These are phyloP conservation scores for Xerocomus brunneocitrinus DNA, from an alignment of 768 basidiomycete genomes.

Conservation along the genomic window DNA sequence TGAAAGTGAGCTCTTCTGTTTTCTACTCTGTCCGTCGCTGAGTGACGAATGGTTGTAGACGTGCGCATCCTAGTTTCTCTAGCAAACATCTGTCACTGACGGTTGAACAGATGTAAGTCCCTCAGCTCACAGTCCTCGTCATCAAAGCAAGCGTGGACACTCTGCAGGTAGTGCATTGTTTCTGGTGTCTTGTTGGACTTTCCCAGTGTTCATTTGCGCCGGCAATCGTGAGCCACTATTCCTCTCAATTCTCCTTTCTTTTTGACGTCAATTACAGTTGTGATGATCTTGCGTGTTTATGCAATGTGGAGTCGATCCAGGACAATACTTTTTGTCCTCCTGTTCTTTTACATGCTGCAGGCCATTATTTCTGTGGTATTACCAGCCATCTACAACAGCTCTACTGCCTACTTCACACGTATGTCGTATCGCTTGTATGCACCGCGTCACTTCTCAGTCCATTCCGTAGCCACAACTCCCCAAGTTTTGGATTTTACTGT, in stretches of 20 bases:
- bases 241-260: too few relatives aligned
- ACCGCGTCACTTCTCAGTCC: neutral
- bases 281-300: constrained; percentile 12
- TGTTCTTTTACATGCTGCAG: neutral
- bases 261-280: neutral
- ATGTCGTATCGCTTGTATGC: neutral
- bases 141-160: too few relatives aligned
- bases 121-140: too few relatives aligned
- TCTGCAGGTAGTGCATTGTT: too few relatives aligned
- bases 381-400: neutral
- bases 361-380: neutral
- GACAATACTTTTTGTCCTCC: neutral
- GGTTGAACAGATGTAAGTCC: too few relatives aligned
- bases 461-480: neutral
- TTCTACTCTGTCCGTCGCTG: neutral
- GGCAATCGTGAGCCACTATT: too few relatives aligned
- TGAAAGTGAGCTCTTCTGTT: neutral
- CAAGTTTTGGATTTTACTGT: neutral
- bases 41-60: neutral
- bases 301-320: constrained; percentile 6
- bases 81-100: neutral
- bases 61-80: neutral
- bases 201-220: too few relatives aligned
- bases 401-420: neutral
- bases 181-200: too few relatives aligned